These are phyloP conservation scores for Coemansia aciculifera DNA, from an alignment of 192 early-diverging fungal genomes.

Conservation along the genomic window DNA sequence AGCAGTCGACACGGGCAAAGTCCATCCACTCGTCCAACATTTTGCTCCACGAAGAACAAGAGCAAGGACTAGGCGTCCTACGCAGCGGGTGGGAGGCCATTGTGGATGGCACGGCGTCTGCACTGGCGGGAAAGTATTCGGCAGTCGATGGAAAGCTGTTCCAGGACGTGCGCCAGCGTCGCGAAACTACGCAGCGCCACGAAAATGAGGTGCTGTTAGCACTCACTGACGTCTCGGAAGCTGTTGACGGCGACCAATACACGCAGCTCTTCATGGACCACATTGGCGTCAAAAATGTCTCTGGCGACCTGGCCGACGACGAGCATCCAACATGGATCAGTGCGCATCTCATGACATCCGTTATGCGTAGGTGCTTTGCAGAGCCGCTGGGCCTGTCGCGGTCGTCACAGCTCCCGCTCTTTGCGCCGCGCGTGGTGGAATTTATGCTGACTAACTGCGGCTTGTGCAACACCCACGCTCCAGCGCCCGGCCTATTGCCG, in stretches of 20 bases:
- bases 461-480: constrained; percentile 50
- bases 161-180: constrained; percentile 21
- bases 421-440: constrained; percentile 50
- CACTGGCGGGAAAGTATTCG: constrained; percentile 8
- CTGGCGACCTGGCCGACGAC: constrained; percentile 8
- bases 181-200: constrained; percentile 41
- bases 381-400: constrained; percentile 52
- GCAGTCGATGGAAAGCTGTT: constrained; percentile 16
- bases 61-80: constrained; percentile 52
- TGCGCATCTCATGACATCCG: constrained; percentile 53
- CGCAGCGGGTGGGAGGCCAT: constrained; percentile 56
- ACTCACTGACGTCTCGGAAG: constrained; percentile 47
- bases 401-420: constrained; percentile 50
- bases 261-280: constrained; percentile 55
- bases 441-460: constrained; percentile 54
- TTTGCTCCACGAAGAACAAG: constrained; percentile 53
- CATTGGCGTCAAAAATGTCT: constrained; percentile 23
- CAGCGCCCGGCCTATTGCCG: constrained; percentile 46
- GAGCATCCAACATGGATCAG: constrained; percentile 44
- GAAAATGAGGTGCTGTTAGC: constrained; percentile 52
- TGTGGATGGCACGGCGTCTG: constrained; percentile 33
- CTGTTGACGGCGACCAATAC: constrained; percentile 50
- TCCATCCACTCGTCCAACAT: constrained; percentile 52
- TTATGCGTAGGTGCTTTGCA: constrained; percentile 57
- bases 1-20: constrained; percentile 25